Evolutionary conservation across 2,329 filamentous ascomycete genomes (phyloP).

Genomic region (Cordyceps tenuipes): DNA sequence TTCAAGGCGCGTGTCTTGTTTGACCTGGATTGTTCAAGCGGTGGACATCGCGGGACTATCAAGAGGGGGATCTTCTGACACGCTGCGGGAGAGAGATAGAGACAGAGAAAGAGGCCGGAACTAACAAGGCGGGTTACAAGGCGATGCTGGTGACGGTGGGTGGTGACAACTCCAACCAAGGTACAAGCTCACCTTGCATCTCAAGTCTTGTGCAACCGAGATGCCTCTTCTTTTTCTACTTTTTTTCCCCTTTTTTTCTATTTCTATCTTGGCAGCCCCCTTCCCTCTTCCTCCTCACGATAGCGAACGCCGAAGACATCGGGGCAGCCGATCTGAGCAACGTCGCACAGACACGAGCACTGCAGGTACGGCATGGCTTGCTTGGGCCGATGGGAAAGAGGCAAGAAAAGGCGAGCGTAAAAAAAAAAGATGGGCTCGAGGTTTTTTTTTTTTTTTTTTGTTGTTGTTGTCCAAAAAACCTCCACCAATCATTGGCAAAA

Average conservation of each 20-base stretch:
- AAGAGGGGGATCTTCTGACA: not conserved
- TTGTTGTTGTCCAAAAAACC: too few species aligned
- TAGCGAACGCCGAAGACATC: not conserved
- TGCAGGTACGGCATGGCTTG: conserved; percentile 6
- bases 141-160: not conserved
- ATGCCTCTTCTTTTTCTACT: not conserved
- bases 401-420: not conserved
- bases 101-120: not conserved
- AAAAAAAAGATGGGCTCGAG: not conserved
- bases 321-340: not conserved
- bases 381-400: not conserved
- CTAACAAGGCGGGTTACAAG: not conserved
- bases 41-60: too few species aligned
- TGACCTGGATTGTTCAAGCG: too few species aligned
- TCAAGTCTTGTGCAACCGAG: too few species aligned
- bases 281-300: too few species aligned
- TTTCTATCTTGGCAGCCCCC: not conserved
- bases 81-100: not conserved
- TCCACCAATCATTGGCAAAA: not conserved
- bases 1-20: too few species aligned
- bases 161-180: conserved; percentile 1
- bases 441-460: too few species aligned
- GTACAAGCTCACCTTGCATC: not conserved
- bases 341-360: not conserved
- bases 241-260: not conserved